Conservation (phyloP, 2,329 filamentous ascomycete species). For the Cordyceps fumosorosea region DNA sequence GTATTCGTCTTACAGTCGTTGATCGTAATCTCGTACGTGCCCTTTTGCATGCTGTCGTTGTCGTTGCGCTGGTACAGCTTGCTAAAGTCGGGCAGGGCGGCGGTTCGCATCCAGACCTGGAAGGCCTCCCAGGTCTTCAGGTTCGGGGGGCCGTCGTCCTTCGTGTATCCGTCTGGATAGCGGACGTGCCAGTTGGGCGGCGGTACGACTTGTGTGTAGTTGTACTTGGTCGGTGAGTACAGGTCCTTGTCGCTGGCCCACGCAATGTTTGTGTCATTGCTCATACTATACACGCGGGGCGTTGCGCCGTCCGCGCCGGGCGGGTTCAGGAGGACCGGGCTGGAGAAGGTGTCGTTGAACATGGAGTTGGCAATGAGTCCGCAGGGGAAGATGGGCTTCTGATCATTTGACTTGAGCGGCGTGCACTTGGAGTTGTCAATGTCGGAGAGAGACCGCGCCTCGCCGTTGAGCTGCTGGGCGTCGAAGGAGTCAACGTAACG, state of each 20-base stretch:
- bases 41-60: constrained; percentile 55
- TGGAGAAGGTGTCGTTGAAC: constrained; percentile 87
- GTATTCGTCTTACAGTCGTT: constrained; percentile 60
- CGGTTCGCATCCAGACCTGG: constrained; percentile 98
- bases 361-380: constrained; percentile 93
- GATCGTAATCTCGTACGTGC: constrained; percentile 72
- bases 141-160: constrained; percentile 59
- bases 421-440: constrained; percentile 68
- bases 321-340: constrained; percentile 55
- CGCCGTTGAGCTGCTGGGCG: constrained; percentile 70
- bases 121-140: constrained; percentile 74
- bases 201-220: constrained; percentile 59
- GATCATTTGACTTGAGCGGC: constrained; percentile 56
- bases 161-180: constrained; percentile 65
- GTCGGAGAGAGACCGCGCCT: constrained; percentile 49
- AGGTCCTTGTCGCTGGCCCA: constrained; percentile 79
- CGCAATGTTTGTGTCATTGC: constrained; percentile 66
- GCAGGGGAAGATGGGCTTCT: constrained; percentile 83
- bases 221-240: constrained; percentile 66
- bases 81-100: constrained; percentile 87
- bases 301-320: constrained; percentile 24
- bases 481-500: constrained; percentile 91
- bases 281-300: constrained; percentile 63
- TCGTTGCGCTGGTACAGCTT: constrained; percentile 88
- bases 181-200: constrained; percentile 78